Base-by-base conservation (phyloP, 306 rosid species). In the Malus sylvestris region DNA sequence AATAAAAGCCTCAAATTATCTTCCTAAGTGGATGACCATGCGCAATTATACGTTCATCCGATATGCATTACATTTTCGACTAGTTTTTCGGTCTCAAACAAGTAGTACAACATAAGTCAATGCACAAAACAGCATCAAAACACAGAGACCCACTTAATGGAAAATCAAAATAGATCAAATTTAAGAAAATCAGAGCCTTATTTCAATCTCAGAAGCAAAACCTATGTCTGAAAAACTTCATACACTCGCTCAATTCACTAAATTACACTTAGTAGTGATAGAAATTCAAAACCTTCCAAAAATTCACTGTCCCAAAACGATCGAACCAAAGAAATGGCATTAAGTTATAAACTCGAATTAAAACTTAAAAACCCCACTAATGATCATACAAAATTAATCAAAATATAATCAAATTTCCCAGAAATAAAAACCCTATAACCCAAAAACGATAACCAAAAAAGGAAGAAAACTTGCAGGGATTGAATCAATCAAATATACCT, bases 401-500 rank as follows among this genome's bases (percentile, higher is more conserved):
- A 20, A 29, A 76, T 55, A 61, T 45, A 58, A 38, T 65, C 33
- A 65, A 22, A 58, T 70, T 52, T 29, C 64, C 79, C 51, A 62
- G 14, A 68, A 68, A 61, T 59, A 30, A 61, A 75, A 80, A 68
- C 80, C 74, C 77, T 45, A 16, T 4, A 75, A 67, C 68, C 77
- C 67, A 70, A 51, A 68, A 62, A 76, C n/a, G 46, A 65, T 27
- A 18, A 67, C 44, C 19, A 6, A 70, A 74, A 16, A 77, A 64
- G 53, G 20, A 65, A 55, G 32, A 81, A 78, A 73, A 49, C 71
- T 14, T 38, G 23, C 85, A 80, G 88, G 57, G 85, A 76, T 76
- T 81, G 85, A 76, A 76, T 81, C 68, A 78, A 76, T 40, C 78
- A 76, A 62, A 59, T 27, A 27, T 44, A 76, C 29, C 40, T 12